Conservation (phyloP, 768 basidiomycete species). For the Porphyrellus cyaneotinctus region DNA sequence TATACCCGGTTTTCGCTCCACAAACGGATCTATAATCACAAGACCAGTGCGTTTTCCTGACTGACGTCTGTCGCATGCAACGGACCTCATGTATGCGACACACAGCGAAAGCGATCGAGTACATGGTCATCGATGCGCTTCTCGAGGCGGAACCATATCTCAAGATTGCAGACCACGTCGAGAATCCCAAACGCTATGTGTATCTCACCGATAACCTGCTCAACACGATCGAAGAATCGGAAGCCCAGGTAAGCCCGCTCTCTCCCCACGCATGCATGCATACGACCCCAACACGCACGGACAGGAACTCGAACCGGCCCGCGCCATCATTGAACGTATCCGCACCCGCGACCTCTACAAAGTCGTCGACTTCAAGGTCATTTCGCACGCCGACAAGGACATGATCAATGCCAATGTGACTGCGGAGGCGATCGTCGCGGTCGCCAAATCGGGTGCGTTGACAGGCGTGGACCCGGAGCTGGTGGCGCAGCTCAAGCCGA, state of each 20-base stretch:
- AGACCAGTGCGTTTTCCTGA: conserved; percentile 43
- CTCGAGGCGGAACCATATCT: conserved; percentile 61
- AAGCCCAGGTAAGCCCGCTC: conserved; percentile 24
- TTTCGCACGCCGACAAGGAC: conserved; percentile 32
- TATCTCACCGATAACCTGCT: conserved; percentile 68
- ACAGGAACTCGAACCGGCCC: conserved; percentile 58
- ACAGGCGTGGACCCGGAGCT: conserved; percentile 25
- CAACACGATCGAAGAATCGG: conserved; percentile 51
- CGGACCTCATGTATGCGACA: not conserved
- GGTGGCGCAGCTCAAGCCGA: conserved; percentile 35
- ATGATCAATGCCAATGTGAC: conserved; percentile 33
- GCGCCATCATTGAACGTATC: conserved; percentile 59
- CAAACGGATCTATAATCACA: conserved; percentile 80
- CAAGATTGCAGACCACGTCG: conserved; percentile 53
- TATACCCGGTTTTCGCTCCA: conserved; percentile 75
- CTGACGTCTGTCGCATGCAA: no score
- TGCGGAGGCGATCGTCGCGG: conserved; percentile 40
- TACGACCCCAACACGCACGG: not conserved
- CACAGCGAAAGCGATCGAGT: conserved; percentile 73
- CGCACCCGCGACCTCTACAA: conserved; percentile 62
- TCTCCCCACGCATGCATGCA: no score
- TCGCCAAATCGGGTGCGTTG: conserved; percentile 31
- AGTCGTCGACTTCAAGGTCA: conserved; percentile 61
- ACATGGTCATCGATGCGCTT: conserved; percentile 83
- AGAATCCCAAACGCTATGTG: conserved; percentile 56